Base-by-base conservation (phyloP, 768 basidiomycete genomes). In the Lactarius akahatsu region DNA sequence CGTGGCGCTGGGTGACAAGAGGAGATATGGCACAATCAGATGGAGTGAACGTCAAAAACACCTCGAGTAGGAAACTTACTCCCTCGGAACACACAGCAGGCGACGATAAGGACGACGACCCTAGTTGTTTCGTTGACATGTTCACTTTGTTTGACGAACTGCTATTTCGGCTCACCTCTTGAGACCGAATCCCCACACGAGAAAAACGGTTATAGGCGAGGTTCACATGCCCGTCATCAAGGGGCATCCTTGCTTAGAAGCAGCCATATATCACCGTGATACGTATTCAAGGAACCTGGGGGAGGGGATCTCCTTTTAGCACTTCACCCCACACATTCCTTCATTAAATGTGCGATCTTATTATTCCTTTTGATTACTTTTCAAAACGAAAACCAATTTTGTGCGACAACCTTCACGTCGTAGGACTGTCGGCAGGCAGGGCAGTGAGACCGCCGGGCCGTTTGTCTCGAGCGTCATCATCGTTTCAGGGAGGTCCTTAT, bases 231-330 rank as follows among this genome's bases (percentile, higher is more conserved):
- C 26, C 50, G 4, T 5, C 50, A 23, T 23, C 23, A 15, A 50
- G 23, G 26, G 50, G 50, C 6, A 26, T 26, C 7, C 50, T 10
- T 50, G 23, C 47, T 5, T 50, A 4, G 23, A 50, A 13, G 45
- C 45, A n/a, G 10, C 10, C 23, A 8, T 23, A 8, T 23, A 50
- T 50, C 47, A 50, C 23, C 11, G 50, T 28, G 50, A 26, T 52
- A 52, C 50, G 50, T 52, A 52, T 52, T 52, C 50, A 52, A 52
- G 50, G 45, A 47, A 47, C 45, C 45, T 47, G n/a, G n/a, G 45
- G 45, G 41, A 41, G 45, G 50, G 23, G 13, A 26, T 52, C 50
- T 26, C 26, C 50, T 52, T 52, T 52, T 23, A 16, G 50, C 26
- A 52, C 50, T 15, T 52, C 50, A 15, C 50, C 50, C 50, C 23